Percentiles rank a stretch among this genome's conserved stretches.
Evolutionary conservation across 1,139 yeast species (phyloP).

Genomic region (Magnusiomyces fungicola): DNA sequence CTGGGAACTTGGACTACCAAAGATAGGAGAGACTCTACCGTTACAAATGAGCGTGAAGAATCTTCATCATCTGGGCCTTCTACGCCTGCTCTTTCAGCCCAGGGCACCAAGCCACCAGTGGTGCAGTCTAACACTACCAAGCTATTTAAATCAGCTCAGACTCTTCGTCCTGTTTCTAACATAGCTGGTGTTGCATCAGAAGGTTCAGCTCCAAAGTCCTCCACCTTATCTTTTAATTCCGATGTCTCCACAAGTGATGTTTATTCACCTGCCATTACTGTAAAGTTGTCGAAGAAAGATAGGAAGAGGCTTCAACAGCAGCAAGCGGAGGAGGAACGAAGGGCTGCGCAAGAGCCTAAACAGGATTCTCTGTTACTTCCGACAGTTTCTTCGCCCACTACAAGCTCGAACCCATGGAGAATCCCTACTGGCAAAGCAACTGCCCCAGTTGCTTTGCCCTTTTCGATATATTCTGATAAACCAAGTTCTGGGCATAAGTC

Average conservation of each 20-base stretch:
- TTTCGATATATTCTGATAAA: constrained; percentile 3
- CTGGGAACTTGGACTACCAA: constrained; percentile 1
- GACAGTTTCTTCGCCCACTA: background rate
- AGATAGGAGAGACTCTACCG: background rate
- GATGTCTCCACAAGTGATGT: background rate
- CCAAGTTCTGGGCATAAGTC: too few relatives aligned
- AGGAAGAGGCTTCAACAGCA: constrained; percentile 35
- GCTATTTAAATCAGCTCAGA: too few relatives aligned
- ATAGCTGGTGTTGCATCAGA: too few relatives aligned
- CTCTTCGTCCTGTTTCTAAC: too few relatives aligned
- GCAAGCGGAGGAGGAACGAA: constrained; percentile 1
- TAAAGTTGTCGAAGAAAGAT: constrained; percentile 45
- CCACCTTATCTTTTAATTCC: background rate
- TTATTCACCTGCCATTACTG: constrained; percentile 5
- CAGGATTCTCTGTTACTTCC: constrained; percentile 1
- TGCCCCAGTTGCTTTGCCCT: background rate
- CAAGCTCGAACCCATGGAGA: constrained; percentile 15
- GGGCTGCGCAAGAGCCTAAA: background rate
- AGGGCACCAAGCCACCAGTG: too few relatives aligned
- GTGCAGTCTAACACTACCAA: too few relatives aligned
- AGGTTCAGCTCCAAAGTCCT: too few relatives aligned
- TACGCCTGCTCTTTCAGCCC: too few relatives aligned
- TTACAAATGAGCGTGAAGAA: too few relatives aligned
- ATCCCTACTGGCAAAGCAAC: constrained; percentile 3
- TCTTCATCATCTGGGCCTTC: too few relatives aligned